Evolutionary conservation across 768 basidiomycete species (phyloP), one percentile per base, ranked within the genome.

Genomic region (Rhodocollybia butyracea): DNA sequence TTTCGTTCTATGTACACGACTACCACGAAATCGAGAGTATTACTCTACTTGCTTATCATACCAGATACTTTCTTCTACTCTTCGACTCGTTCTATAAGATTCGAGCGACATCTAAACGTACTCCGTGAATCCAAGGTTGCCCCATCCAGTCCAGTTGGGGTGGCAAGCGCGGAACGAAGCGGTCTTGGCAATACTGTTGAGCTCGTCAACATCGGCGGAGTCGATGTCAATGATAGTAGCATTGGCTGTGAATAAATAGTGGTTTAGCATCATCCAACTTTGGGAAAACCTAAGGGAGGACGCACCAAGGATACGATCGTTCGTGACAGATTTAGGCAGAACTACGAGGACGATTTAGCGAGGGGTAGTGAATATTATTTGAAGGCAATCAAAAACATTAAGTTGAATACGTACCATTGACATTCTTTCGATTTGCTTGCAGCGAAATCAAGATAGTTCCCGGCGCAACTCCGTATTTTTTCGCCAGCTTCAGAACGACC

Each of bases 321-420:
- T 74, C 5, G 84, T 91, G 39, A 92, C 90, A 4, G 86, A 89
- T 73, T 93, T 93, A 22, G 89, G 77, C 36, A 93, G 73, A 26
- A 89, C 89, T 75, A 4, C 31, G 42, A 56, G 38, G 58, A 32
- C 21, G 27, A 17, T 26, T 4, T 40, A 40, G 17, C 42, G 34
- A 43, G 41, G 26, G 39, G 40, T 27, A 15, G 48, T 48, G 1
- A 52, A 48, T 7, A 58, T 22, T 27, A 42, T 39, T 10, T 32
- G 22, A 11, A 30, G 24, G 41, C 51, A 40, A 50, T 8, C n/a
- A n/a, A n/a, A n/a, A n/a, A n/a, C n/a, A n/a, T n/a, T n/a, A n/a
- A n/a, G n/a, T n/a, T n/a, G n/a, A 24, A 59, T 10, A 22, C 76
- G 22, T 58, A 81, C 80, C 82, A 41, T 71, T 79, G 41, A 85